Evolutionary conservation across 2,329 filamentous ascomycete genomes (phyloP).

Genomic region (Graphium sp.): DNA sequence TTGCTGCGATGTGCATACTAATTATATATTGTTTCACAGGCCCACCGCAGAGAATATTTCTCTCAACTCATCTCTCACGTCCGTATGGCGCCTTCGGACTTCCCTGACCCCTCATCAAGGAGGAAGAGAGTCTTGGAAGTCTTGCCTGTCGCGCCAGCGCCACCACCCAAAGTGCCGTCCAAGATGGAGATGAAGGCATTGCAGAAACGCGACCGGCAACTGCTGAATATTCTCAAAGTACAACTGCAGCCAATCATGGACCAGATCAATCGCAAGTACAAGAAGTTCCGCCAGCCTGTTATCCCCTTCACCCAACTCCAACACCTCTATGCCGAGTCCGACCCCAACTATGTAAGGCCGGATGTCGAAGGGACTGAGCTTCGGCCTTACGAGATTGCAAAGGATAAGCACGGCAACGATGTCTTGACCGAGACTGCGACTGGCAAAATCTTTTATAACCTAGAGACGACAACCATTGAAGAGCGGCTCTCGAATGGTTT

Average conservation of each 20-base stretch:
- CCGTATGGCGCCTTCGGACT: slow-evolving; percentile 63
- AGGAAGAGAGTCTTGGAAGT: slow-evolving; percentile 72
- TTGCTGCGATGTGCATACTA: too few species aligned
- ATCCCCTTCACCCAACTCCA: slow-evolving; percentile 58
- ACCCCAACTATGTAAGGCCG: slow-evolving; percentile 51
- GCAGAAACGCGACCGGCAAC: slow-evolving; percentile 67
- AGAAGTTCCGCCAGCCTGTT: slow-evolving; percentile 68
- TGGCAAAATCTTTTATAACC: slow-evolving; percentile 84
- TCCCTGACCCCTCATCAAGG: slow-evolving; percentile 71
- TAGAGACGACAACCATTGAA: slow-evolving; percentile 86
- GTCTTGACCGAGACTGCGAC: slow-evolving; percentile 61
- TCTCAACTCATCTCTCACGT: slow-evolving; percentile 57
- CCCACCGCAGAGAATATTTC: slow-evolving; percentile 67
- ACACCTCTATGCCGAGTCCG: slow-evolving; percentile 71
- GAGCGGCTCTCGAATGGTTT: slow-evolving; percentile 94
- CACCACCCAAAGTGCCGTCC: slow-evolving; percentile 48
- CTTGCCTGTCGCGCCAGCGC: slow-evolving; percentile 57
- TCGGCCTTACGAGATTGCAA: slow-evolving; percentile 64
- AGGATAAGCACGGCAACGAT: slow-evolving; percentile 61
- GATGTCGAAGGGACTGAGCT: slow-evolving; percentile 35
- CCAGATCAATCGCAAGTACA: slow-evolving; percentile 80
- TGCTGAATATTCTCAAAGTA: slow-evolving; percentile 76
- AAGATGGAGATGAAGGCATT: slow-evolving; percentile 70
- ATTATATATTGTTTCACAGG: slow-evolving; percentile 14
- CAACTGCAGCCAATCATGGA: slow-evolving; percentile 92